Evolutionary conservation across 2,329 filamentous ascomycete species (phyloP).

Genomic region (Colletotrichum lini): DNA sequence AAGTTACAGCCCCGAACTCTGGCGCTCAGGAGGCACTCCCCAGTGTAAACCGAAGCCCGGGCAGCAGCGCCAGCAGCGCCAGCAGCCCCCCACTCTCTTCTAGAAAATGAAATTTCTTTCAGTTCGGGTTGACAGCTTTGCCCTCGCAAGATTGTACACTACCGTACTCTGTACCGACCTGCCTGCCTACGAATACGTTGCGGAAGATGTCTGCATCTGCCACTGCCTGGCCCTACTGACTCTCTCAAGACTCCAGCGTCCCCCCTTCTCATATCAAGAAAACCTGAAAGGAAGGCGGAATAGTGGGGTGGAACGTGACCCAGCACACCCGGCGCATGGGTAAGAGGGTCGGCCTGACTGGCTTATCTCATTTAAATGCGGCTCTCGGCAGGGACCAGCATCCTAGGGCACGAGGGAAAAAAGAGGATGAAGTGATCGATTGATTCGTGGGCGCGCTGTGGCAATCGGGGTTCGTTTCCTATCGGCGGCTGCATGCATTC

Average conservation of each 20-base stretch:
- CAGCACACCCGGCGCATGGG: slow-evolving; percentile 20
- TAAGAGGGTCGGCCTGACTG: slow-evolving; percentile 27
- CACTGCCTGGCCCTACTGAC: not conserved
- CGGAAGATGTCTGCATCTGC: too few relatives aligned
- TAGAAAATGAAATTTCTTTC: too few relatives aligned
- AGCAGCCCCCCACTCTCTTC: not conserved
- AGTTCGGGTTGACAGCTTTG: not conserved
- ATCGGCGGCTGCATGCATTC: slow-evolving; percentile 3
- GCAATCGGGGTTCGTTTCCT: not conserved
- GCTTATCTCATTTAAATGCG: slow-evolving; percentile 36
- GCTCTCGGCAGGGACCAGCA: slow-evolving; percentile 34
- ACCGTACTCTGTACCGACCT: too few relatives aligned
- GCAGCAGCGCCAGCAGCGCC: not conserved
- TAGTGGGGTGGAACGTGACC: slow-evolving; percentile 18
- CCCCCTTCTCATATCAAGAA: not conserved
- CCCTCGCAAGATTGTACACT: not conserved
- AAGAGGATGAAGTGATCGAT: not conserved
- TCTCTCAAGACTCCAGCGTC: not conserved
- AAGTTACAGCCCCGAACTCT: not conserved
- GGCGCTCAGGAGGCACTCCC: too few relatives aligned
- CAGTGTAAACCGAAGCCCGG: not conserved
- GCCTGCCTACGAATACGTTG: too few relatives aligned
- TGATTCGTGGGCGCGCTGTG: not conserved
- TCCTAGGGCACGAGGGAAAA: not conserved
- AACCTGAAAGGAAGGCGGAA: slow-evolving; percentile 11